Base-by-base conservation (phyloP, 2,329 filamentous ascomycete genomes). In the Akanthomyces lecanii region DNA sequence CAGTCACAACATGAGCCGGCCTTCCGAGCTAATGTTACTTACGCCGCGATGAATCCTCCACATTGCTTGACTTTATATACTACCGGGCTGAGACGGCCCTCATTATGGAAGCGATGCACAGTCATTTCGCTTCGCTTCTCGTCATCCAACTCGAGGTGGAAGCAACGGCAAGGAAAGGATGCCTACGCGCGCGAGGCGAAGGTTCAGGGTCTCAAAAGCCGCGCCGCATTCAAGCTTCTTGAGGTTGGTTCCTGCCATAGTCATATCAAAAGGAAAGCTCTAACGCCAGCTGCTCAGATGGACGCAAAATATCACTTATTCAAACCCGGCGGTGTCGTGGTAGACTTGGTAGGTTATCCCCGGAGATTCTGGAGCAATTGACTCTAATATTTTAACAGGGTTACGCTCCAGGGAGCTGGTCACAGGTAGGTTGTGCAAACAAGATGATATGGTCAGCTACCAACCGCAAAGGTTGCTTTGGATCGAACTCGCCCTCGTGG, bases 201-300 rank as follows among this genome's bases (percentile, higher is more conserved):
- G 71, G 86, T 96, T 2, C 83, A 90, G 67, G 89, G 89, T 0
- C 78, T 97, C 63, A 97, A 94, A 76, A 96, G 92, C 70, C 86
- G 95, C 66, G 95, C 95, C 30, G 95, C 93, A 0, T 97, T 95
- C 75, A 99, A 99, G 76, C 80, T 99, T 11, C 77, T 97, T 21
- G 90, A 97, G 81, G 92, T 92, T 72, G 38, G 70, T 12, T 12
- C 10, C 11, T 42, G 25, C 14, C 14, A 18, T 36, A 11, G 45
- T 36, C 18, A n/a, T 18, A 14, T 36, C 21, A 33, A 10, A 18
- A n/a, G 8, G 5, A 28, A 6, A 50, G 12, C 21, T 42, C 63
- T 63, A 38, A 68, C 40, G 5, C 28, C 64, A 36, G 28, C 4
- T 12, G 18, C 14, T 5, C 66, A 93, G 89, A 90, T 99, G 76